These are phyloP conservation scores for Calycina herbarum DNA, from an alignment of 2,329 filamentous ascomycete genomes.

Conservation along the genomic window DNA sequence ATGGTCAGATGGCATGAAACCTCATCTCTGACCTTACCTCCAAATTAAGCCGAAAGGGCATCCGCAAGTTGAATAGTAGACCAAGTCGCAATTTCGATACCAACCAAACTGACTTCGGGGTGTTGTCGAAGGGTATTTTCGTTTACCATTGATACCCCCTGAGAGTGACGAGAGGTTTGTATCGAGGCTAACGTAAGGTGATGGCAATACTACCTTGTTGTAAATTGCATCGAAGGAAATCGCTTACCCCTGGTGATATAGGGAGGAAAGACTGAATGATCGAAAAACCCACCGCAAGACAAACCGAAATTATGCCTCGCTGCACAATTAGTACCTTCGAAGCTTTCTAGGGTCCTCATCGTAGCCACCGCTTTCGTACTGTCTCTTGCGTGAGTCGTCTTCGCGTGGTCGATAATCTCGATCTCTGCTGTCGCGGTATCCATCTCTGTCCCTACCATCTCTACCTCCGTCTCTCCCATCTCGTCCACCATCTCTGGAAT, in stretches of 20 bases:
- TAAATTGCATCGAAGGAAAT: slow-evolving; percentile 33
- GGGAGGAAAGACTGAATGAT: slow-evolving; percentile 40
- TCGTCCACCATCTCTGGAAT: slow-evolving; percentile 52
- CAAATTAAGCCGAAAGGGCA: slow-evolving; percentile 30
- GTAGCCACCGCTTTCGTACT: slow-evolving; percentile 64
- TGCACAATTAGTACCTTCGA: slow-evolving; percentile 58
- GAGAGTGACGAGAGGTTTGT: not conserved
- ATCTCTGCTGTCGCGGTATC: slow-evolving; percentile 47
- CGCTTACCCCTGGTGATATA: slow-evolving; percentile 42
- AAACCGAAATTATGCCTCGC: slow-evolving; percentile 32
- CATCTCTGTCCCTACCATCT: slow-evolving; percentile 54
- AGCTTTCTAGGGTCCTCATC: slow-evolving; percentile 76
- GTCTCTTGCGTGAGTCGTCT: slow-evolving; percentile 53
- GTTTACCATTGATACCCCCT: not conserved
- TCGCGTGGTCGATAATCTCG: slow-evolving; percentile 47
- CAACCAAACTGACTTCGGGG: not conserved
- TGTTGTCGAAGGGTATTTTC: not conserved
- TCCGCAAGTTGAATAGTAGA: slow-evolving; percentile 7
- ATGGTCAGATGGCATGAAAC: slow-evolving; percentile 35
- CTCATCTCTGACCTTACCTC: slow-evolving; percentile 61
- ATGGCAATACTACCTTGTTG: slow-evolving; percentile 37
- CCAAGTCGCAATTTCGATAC: slow-evolving; percentile 6
- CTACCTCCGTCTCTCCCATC: slow-evolving; percentile 41
- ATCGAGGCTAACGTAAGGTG: slow-evolving; percentile 11
- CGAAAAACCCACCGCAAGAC: slow-evolving; percentile 52